phyloP scores from a whole-genome alignment of 176 grass and related monocot species.

The Microstegium vimineum region DNA sequence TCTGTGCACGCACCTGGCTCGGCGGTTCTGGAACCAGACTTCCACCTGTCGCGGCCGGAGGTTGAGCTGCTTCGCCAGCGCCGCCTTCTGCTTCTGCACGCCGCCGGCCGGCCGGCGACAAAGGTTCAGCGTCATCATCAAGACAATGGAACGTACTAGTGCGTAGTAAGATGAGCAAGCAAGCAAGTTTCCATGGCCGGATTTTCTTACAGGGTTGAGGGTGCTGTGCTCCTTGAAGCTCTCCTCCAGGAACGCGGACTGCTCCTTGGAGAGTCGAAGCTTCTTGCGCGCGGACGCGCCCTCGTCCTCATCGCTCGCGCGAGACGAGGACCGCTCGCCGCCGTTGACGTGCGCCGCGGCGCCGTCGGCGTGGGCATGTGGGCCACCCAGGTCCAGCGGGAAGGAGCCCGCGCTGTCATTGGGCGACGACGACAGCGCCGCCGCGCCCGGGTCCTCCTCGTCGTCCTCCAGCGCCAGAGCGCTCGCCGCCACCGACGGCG shows the following conservation, averaged over 20 bases:
- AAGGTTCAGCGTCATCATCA: background rate
- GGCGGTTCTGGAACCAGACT: slow-evolving; percentile 79
- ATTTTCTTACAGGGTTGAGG: slow-evolving; percentile 48
- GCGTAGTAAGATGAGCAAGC: too few relatives aligned
- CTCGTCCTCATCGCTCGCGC: slow-evolving; percentile 65
- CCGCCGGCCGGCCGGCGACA: background rate
- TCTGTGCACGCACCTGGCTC: slow-evolving; percentile 44
- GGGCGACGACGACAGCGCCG: slow-evolving; percentile 50
- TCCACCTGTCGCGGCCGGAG: slow-evolving; percentile 68
- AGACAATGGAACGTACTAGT: background rate
- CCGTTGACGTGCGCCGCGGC: slow-evolving; percentile 9
- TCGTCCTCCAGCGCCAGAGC: slow-evolving; percentile 7
- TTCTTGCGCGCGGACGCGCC: slow-evolving; percentile 62
- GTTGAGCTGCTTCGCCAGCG: slow-evolving; percentile 56
- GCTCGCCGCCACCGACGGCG: slow-evolving; percentile 17
- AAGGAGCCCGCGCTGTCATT: slow-evolving; percentile 61
- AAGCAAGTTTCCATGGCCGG: background rate
- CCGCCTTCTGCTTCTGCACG: slow-evolving; percentile 63
- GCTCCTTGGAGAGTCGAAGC: slow-evolving; percentile 62
- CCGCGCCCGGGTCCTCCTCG: slow-evolving; percentile 37
- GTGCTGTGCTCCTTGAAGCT: slow-evolving; percentile 73
- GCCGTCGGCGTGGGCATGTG: background rate
- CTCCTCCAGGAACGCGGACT: slow-evolving; percentile 58
- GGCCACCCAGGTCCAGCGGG: slow-evolving; percentile 30
- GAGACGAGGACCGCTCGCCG: slow-evolving; percentile 39